These are phyloP conservation scores for Singerocomus rubriflavus DNA, from an alignment of 1,284 basidiomycete species.

Conservation along the genomic window DNA sequence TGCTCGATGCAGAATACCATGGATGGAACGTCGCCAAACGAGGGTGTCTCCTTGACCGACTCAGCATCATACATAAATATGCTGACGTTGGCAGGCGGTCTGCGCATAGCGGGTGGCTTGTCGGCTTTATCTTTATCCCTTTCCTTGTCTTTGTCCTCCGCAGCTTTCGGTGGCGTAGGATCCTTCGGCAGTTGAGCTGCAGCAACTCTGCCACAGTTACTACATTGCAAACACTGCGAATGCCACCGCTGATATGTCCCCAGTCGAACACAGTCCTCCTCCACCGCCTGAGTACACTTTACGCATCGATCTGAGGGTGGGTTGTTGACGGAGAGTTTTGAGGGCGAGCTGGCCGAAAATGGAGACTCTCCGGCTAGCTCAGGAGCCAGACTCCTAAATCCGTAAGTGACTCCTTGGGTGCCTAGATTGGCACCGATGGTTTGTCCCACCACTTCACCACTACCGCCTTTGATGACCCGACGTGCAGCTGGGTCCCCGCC, in stretches of 20 bases:
- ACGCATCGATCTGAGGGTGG: conserved; percentile 89
- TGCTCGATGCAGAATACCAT: conserved; percentile 79
- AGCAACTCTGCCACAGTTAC: conserved; percentile 75
- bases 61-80: conserved; percentile 73
- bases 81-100: conserved; percentile 76
- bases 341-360: conserved; percentile 46
- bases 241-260: conserved; percentile 98
- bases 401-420: conserved; percentile 80
- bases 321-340: conserved; percentile 53
- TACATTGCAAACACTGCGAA: conserved; percentile 86
- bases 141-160: conserved; percentile 42
- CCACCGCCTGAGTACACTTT: conserved; percentile 86
- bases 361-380: conserved; percentile 88
- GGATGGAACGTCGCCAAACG: conserved; percentile 68
- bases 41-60: conserved; percentile 58
- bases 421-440: conserved; percentile 54
- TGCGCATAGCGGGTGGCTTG: conserved; percentile 58
- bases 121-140: conserved; percentile 32
- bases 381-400: conserved; percentile 84
- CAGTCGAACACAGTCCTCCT: conserved; percentile 94
- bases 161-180: conserved; percentile 36
- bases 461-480: conserved; percentile 63
- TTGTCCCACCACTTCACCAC: conserved; percentile 55
- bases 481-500: conserved; percentile 77
- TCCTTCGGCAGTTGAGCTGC: conserved; percentile 60